Percentiles rank a stretch among this genome's conserved stretches.
Evolutionary conservation across 495 filamentous ascomycete genomes (phyloP).

Genomic region (Aspergillus cristatus): DNA sequence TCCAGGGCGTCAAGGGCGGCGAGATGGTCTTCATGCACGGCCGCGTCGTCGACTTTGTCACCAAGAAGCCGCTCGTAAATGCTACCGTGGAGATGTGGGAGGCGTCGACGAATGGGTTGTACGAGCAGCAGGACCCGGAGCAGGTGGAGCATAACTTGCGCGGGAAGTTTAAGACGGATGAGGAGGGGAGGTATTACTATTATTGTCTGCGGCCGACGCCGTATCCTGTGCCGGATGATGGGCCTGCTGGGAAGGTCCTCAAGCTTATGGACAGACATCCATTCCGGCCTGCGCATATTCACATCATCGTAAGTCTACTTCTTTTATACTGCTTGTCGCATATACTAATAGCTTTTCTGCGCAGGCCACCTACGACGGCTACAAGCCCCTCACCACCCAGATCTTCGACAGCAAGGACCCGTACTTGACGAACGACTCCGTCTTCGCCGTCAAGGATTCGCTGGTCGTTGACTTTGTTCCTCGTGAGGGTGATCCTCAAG

Average conservation of each 20-base stretch:
- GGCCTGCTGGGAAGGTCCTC: constrained; percentile 38
- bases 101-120: constrained; percentile 65
- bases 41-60: constrained; percentile 45
- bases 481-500: constrained; percentile 50
- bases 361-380: constrained; percentile 34
- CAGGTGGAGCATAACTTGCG: constrained; percentile 68
- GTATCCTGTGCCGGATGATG: constrained; percentile 66
- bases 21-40: constrained; percentile 57
- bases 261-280: constrained; percentile 60
- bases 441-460: constrained; percentile 72
- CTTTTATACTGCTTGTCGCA: background rate
- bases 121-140: constrained; percentile 66
- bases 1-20: constrained; percentile 43
- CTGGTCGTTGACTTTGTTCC: constrained; percentile 58
- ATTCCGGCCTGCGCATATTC: constrained; percentile 78
- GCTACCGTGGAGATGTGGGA: constrained; percentile 72
- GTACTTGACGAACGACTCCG: constrained; percentile 56
- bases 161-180: constrained; percentile 60
- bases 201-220: constrained; percentile 59
- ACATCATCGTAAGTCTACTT: constrained; percentile 55
- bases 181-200: constrained; percentile 54
- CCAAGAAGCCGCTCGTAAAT: constrained; percentile 48
- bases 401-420: constrained; percentile 59
- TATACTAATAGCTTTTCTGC: too few relatives aligned
- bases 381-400: constrained; percentile 61